Evolutionary conservation across 768 basidiomycete species (phyloP).

Genomic region (Hericium coralloides): DNA sequence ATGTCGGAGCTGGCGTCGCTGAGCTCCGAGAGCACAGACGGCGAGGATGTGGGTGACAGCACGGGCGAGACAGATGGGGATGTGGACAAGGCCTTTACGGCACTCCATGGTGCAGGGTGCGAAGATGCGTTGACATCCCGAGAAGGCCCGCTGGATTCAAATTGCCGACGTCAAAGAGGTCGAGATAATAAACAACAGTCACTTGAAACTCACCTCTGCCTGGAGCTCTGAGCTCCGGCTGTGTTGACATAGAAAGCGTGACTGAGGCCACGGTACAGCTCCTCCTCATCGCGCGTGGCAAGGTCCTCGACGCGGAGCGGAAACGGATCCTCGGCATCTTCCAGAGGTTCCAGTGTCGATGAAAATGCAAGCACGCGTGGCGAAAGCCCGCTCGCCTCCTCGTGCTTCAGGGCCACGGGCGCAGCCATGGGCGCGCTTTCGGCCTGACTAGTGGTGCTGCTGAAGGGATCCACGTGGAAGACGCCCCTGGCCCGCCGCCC

Average conservation of each 20-base stretch:
- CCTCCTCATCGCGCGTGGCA: conserved; percentile 9
- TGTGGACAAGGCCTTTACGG: not conserved
- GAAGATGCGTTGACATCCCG: no score
- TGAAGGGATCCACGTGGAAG: not conserved
- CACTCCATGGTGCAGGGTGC: not conserved
- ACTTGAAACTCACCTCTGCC: no score
- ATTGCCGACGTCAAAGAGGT: no score
- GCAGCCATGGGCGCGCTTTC: not conserved
- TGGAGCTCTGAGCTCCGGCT: no score
- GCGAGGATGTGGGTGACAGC: conserved; percentile 1
- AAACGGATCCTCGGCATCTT: conserved; percentile 13
- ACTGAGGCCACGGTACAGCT: conserved; percentile 10
- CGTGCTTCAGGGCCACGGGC: not conserved
- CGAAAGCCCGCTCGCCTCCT: not conserved
- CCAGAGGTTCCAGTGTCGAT: conserved; percentile 10
- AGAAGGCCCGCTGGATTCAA: no score
- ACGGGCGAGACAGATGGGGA: not conserved
- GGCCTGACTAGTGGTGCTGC: not conserved
- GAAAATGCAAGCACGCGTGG: not conserved
- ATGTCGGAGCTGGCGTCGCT: not conserved
- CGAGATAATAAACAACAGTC: no score
- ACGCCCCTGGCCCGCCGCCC: not conserved
- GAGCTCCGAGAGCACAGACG: not conserved
- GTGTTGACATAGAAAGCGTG: conserved; percentile 8
- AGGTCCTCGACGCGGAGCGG: conserved; percentile 14